Conservation (phyloP, 331 rosid species). For the Telfairia occidentalis region DNA sequence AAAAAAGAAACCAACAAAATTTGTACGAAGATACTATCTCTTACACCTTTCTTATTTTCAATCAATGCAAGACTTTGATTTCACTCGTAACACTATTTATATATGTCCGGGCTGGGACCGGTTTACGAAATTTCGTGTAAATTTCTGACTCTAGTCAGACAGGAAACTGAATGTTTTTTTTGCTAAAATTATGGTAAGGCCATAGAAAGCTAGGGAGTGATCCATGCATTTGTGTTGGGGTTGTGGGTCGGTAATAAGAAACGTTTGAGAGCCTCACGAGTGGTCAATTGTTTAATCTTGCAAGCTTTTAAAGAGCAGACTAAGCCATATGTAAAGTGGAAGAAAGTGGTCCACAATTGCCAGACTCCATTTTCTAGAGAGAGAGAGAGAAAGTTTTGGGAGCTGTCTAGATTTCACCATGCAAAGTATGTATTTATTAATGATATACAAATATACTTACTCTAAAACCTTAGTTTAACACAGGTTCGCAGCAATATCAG, state of each 20-base stretch:
- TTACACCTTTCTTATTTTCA: too few species aligned
- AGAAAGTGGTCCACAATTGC: background rate
- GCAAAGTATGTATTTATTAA: slow-evolving; percentile 4
- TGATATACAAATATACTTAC: too few species aligned
- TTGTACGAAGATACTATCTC: too few species aligned
- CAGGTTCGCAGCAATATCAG: too few species aligned
- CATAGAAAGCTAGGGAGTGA: background rate
- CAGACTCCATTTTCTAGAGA: background rate
- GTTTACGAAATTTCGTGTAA: background rate
- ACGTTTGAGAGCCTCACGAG: slow-evolving; percentile 1
- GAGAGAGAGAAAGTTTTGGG: background rate
- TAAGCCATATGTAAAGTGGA: background rate
- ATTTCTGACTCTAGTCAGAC: background rate
- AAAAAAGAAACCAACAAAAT: too few species aligned
- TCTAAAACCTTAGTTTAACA: too few species aligned
- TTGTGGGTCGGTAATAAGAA: slow-evolving; percentile 1
- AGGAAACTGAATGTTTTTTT: background rate
- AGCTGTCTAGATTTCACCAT: background rate
- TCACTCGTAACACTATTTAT: background rate
- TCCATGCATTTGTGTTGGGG: background rate
- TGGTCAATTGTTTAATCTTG: slow-evolving; percentile 10
- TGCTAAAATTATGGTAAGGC: background rate
- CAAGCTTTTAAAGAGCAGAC: background rate
- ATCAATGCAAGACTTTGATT: background rate
- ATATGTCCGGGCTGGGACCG: background rate